These are phyloP conservation scores for Neospermospora avenae DNA, from an alignment of 2,329 filamentous ascomycete genomes.

Conservation along the genomic window DNA sequence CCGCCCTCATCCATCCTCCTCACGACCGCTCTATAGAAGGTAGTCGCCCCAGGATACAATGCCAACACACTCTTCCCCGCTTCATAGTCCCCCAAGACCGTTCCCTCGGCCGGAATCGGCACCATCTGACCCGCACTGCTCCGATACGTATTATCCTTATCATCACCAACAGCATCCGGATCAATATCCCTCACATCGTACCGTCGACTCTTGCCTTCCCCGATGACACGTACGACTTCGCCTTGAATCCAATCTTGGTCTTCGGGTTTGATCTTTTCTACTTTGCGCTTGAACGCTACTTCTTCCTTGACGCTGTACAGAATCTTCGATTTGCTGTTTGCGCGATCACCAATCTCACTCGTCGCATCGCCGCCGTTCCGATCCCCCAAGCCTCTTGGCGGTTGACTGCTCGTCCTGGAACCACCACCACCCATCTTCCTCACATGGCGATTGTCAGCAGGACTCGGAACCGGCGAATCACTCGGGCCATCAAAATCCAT, in stretches of 20 bases:
- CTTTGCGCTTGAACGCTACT: slow-evolving; percentile 63
- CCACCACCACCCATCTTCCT: slow-evolving; percentile 28
- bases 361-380: slow-evolving; percentile 24
- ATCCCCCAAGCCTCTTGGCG: slow-evolving; percentile 28
- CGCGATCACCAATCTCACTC: slow-evolving; percentile 25
- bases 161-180: slow-evolving; percentile 56
- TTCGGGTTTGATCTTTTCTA: slow-evolving; percentile 40
- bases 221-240: slow-evolving; percentile 70
- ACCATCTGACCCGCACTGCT: slow-evolving; percentile 75
- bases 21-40: slow-evolving; percentile 81
- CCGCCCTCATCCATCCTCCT: slow-evolving; percentile 58
- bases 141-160: slow-evolving; percentile 52
- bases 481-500: slow-evolving; percentile 33
- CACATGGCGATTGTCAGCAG: slow-evolving; percentile 31
- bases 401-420: slow-evolving; percentile 31
- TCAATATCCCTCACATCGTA: slow-evolving; percentile 81
- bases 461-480: slow-evolving; percentile 34
- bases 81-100: slow-evolving; percentile 58
- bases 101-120: slow-evolving; percentile 61
- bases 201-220: slow-evolving; percentile 72
- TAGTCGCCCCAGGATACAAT: slow-evolving; percentile 78
- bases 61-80: slow-evolving; percentile 71
- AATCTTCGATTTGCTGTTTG: slow-evolving; percentile 44
- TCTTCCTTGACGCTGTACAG: slow-evolving; percentile 60
- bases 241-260: slow-evolving; percentile 70